These are phyloP conservation scores for Torulaspora maleeae DNA, from an alignment of 805 yeast species.

Conservation along the genomic window DNA sequence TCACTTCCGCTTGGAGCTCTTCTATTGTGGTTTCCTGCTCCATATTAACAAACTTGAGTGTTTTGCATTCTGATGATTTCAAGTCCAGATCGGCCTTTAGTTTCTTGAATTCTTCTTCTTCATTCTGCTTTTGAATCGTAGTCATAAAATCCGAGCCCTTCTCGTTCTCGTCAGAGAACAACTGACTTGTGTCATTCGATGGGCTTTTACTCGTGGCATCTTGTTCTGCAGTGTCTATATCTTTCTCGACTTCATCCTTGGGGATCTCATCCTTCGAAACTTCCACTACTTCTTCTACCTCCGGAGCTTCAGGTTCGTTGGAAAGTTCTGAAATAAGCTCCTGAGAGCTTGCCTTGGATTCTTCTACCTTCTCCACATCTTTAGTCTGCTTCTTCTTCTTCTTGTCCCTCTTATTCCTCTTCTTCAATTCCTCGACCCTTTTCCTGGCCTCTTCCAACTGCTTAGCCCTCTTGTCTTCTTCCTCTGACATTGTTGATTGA, in stretches of 20 bases:
- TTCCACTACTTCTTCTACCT: conserved; percentile 18
- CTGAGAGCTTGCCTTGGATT: background rate
- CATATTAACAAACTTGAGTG: conserved; percentile 33
- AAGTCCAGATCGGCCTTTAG: conserved; percentile 40
- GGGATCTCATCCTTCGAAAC: conserved; percentile 5
- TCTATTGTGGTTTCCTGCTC: conserved; percentile 35
- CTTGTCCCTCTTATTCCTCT: conserved; percentile 48
- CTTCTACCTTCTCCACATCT: conserved; percentile 7
- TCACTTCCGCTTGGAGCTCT: conserved; percentile 37
- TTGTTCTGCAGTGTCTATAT: conserved; percentile 8
- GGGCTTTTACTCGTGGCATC: conserved; percentile 5
- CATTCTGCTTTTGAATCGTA: conserved; percentile 33
- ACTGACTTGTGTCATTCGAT: conserved; percentile 4
- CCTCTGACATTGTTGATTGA: conserved; percentile 26
- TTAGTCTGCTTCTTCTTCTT: conserved; percentile 36
- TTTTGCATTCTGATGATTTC: conserved; percentile 34
- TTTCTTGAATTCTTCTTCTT: conserved; percentile 33
- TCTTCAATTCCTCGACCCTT: conserved; percentile 65
- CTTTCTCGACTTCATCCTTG: conserved; percentile 12
- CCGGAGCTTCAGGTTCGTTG: conserved; percentile 38
- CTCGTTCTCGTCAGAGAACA: conserved; percentile 7
- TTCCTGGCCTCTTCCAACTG: conserved; percentile 71
- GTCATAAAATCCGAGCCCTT: conserved; percentile 29
- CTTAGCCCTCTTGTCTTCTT: conserved; percentile 45
- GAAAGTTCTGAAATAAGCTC: conserved; percentile 30